These are phyloP conservation scores for Fraxinus excelsior DNA, from an alignment of 257 asterid species.

Conservation along the genomic window DNA sequence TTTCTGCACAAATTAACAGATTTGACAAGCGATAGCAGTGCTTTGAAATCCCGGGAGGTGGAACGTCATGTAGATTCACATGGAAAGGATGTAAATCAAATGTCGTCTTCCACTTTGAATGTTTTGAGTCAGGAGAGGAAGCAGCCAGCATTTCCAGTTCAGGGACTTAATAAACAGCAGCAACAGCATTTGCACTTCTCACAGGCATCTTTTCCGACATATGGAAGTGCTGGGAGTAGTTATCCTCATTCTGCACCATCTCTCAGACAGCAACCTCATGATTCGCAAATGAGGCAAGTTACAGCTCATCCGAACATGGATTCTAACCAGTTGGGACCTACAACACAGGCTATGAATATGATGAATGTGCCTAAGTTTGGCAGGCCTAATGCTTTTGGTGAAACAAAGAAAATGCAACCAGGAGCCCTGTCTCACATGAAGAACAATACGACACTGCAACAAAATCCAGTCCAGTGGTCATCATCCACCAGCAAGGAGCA, in stretches of 20 bases:
- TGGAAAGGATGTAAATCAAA: slow-evolving; percentile 51
- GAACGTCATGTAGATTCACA: slow-evolving; percentile 60
- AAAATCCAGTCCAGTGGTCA: slow-evolving; percentile 49
- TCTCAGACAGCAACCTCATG: slow-evolving; percentile 57
- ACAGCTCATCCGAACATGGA: slow-evolving; percentile 57
- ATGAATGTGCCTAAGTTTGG: slow-evolving; percentile 57
- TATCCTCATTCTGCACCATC: slow-evolving; percentile 59
- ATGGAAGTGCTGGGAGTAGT: slow-evolving; percentile 55
- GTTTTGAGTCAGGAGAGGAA: slow-evolving; percentile 67
- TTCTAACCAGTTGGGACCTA: slow-evolving; percentile 48
- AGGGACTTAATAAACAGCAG: slow-evolving; percentile 74
- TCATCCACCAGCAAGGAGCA: slow-evolving; percentile 44
- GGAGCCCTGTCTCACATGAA: slow-evolving; percentile 41
- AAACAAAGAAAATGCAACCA: slow-evolving; percentile 51
- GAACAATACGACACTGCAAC: slow-evolving; percentile 44
- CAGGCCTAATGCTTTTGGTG: slow-evolving; percentile 51
- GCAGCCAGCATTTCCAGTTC: slow-evolving; percentile 56
- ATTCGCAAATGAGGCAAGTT: slow-evolving; percentile 68
- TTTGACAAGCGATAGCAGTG: slow-evolving; percentile 41
- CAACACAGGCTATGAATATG: slow-evolving; percentile 53
- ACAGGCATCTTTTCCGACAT: slow-evolving; percentile 58
- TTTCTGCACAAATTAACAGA: slow-evolving; percentile 41
- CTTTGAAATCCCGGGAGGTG: slow-evolving; percentile 45
- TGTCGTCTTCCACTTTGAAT: slow-evolving; percentile 42
- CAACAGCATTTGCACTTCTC: slow-evolving; percentile 60